Evolutionary conservation across 2,329 filamentous ascomycete genomes (phyloP), one percentile per base, ranked within the genome.

Genomic region (Elsinoe perseae): DNA sequence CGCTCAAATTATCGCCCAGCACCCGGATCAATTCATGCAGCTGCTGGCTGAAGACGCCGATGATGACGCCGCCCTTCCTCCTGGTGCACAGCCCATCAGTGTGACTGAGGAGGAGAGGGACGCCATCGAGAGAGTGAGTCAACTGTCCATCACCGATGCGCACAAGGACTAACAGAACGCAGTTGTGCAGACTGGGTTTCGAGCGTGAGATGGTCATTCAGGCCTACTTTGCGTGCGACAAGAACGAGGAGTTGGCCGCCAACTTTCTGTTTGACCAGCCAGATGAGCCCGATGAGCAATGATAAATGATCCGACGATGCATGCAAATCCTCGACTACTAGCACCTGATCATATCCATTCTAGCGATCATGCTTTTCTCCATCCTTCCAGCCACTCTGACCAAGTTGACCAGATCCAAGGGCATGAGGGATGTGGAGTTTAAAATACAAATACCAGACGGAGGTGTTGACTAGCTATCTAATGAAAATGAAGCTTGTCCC

Each of bases 261-360:
- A 98, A 98, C 75, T 97, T 96, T 73, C 79, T 98, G 59, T 98
- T 98, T 69, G 93, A 98, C 66, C 90, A 97, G 74, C 91, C 91
- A 8, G 90, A 95, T 60, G 91, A 96, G 60, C 65, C 63, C 5
- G 68, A 70, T 58, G 69, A 71, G 58, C 54, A 61, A 56, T 56
- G 27, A 57, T 23, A 14, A 32, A 52, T 20, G 28, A 34, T n/a
- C 14, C 12, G 28, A 32, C 12, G 18, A 52, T 36, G 48, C 20
- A 34, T 14, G 20, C 48, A 44, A 21, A 12, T 23, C 18, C 32
- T 36, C 32, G 12, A 36, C 32, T 36, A 36, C 32, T 36, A 23
- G 38, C 21, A 8, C 21, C 21, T 43, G 10, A n/a, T 18, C 38
- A 20, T n/a, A 8, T 43, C 8, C 38, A 43, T 43, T 43, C 16